These are phyloP conservation scores for Coelastrella sp. DNA, from an alignment of 139 green algal genomes.

Conservation along the genomic window DNA sequence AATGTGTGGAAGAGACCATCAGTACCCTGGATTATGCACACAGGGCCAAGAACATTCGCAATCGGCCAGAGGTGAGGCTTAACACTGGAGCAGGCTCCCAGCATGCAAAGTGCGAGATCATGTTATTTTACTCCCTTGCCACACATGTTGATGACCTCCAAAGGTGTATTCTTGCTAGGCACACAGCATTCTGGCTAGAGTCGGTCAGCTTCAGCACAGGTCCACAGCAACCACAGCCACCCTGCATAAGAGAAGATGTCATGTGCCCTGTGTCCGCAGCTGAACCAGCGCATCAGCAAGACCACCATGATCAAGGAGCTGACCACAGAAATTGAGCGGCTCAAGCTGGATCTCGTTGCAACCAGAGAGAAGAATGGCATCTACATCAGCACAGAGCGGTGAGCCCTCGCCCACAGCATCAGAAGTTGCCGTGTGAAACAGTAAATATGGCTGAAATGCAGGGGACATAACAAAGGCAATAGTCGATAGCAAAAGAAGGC, in stretches of 20 bases:
- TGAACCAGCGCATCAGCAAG: constrained; percentile 94
- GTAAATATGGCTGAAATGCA: not conserved
- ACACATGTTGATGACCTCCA: too few species aligned
- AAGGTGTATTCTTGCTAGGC: not conserved
- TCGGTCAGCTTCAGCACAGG: not conserved
- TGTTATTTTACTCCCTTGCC: too few species aligned
- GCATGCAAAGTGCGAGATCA: too few species aligned
- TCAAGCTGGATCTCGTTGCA: constrained; percentile 86
- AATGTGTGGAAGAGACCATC: constrained; percentile 95
- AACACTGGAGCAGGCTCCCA: not conserved
- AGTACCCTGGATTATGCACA: constrained; percentile 98
- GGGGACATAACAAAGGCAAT: not conserved
- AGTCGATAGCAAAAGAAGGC: not conserved
- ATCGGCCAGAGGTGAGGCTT: constrained; percentile 87
- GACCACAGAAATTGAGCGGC: constrained; percentile 91
- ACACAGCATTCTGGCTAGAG: not conserved
- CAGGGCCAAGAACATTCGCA: constrained; percentile 98
- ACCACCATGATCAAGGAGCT: constrained; percentile 97
- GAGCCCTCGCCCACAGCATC: not conserved
- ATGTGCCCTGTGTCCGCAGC: not conserved
- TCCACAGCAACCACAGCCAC: not conserved
- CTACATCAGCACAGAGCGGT: constrained; percentile 78
- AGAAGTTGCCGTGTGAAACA: not conserved
- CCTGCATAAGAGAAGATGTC: not conserved
- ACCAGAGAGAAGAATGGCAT: constrained; percentile 96